phyloP scores from a whole-genome alignment of 805 yeast genomes.

The Candida manassasensis region DNA sequence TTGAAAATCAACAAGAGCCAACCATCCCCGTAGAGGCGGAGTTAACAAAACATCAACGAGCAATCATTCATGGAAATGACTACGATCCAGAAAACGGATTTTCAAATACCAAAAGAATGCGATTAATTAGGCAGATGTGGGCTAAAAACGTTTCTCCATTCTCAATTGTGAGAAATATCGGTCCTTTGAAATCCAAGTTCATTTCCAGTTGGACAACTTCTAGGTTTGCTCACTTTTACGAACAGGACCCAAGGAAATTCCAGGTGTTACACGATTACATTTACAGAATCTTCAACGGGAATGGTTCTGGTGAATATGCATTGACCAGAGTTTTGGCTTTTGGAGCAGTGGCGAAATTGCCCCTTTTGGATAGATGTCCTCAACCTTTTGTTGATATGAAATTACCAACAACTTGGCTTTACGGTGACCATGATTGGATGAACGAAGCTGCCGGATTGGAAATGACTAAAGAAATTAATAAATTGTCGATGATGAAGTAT shows the following conservation, averaged over 20 bases:
- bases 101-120: constrained; percentile 19
- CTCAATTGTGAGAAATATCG: constrained; percentile 42
- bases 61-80: constrained; percentile 15
- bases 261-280: constrained; percentile 50
- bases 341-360: constrained; percentile 54
- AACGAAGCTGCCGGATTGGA: constrained; percentile 53
- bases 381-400: constrained; percentile 33
- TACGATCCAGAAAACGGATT: constrained; percentile 7
- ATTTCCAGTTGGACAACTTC: constrained; percentile 51
- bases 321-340: constrained; percentile 56
- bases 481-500: constrained; percentile 25
- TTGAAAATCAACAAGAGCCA: constrained; percentile 15
- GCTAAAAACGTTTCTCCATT: constrained; percentile 52
- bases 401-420: constrained; percentile 53
- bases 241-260: constrained; percentile 26
- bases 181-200: constrained; percentile 51
- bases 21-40: constrained; percentile 11
- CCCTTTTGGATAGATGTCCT: constrained; percentile 50
- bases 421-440: constrained; percentile 75
- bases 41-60: constrained; percentile 22
- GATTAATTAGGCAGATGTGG: constrained; percentile 45
- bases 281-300: constrained; percentile 47
- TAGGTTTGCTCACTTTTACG: constrained; percentile 39
- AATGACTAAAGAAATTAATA: constrained; percentile 29
- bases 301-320: constrained; percentile 63